phyloP scores from a whole-genome alignment of 78 protist species.

The Chrysochromulina tobinii region DNA sequence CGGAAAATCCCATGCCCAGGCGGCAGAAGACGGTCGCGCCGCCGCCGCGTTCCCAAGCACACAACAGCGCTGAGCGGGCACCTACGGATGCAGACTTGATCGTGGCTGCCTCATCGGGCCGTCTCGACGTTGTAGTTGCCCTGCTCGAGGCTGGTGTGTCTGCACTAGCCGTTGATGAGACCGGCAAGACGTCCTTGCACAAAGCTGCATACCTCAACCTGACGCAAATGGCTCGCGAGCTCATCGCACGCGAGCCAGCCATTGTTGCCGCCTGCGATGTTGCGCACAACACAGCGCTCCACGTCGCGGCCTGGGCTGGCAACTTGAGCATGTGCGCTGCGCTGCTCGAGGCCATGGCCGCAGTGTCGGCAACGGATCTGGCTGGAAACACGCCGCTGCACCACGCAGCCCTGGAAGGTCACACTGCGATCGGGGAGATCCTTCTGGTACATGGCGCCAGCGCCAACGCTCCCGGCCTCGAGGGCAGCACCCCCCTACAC shows the following conservation, averaged over 20 bases:
- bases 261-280: background rate
- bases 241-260: background rate
- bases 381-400: background rate
- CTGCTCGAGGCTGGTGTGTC: background rate
- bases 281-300: background rate
- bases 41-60: no score
- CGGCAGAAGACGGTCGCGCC: no score
- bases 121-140: no score
- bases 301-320: background rate
- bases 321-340: background rate
- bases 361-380: background rate
- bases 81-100: no score
- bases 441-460: background rate
- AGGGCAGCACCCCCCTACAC: background rate
- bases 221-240: background rate
- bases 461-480: background rate
- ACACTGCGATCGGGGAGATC: background rate
- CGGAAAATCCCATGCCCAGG: no score
- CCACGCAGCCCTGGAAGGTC: background rate
- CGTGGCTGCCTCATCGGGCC: no score
- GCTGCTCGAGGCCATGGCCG: background rate
- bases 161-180: background rate
- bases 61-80: no score
- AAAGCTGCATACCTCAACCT: background rate
- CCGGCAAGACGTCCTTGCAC: background rate